phyloP scores from a whole-genome alignment of 768 basidiomycete genomes.

The Kockovaella imperatae region DNA sequence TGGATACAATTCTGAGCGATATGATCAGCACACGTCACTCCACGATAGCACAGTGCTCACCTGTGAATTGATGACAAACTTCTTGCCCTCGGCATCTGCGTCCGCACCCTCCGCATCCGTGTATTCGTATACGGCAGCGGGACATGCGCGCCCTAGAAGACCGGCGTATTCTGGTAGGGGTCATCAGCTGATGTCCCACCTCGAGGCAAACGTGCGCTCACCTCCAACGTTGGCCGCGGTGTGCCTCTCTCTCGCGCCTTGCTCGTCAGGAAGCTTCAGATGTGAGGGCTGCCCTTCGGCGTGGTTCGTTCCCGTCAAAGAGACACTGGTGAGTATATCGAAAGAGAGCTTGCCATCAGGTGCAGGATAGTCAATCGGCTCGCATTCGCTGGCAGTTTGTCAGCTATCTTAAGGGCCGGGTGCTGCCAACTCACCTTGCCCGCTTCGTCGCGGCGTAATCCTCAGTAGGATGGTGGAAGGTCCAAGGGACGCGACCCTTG shows the following conservation, averaged over 20 bases:
- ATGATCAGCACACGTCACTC: background rate
- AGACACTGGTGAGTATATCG: slow-evolving; percentile 81
- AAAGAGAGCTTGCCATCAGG: slow-evolving; percentile 86
- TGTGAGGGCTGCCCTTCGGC: slow-evolving; percentile 94
- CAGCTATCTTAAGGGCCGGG: background rate
- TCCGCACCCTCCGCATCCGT: slow-evolving; percentile 58
- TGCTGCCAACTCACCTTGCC: slow-evolving; percentile 47
- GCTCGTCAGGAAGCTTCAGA: slow-evolving; percentile 57
- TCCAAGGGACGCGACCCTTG: slow-evolving; percentile 84
- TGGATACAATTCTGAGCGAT: slow-evolving; percentile 41
- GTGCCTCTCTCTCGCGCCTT: slow-evolving; percentile 56
- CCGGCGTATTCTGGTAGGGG: slow-evolving; percentile 64
- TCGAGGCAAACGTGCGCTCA: slow-evolving; percentile 7
- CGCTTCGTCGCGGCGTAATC: slow-evolving; percentile 65
- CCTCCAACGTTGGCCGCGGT: slow-evolving; percentile 57
- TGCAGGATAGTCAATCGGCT: slow-evolving; percentile 75
- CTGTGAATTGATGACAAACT: slow-evolving; percentile 93
- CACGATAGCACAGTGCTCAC: slow-evolving; percentile 44
- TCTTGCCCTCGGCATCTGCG: slow-evolving; percentile 68
- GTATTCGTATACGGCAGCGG: slow-evolving; percentile 96
- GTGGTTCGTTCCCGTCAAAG: slow-evolving; percentile 89
- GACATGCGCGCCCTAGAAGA: slow-evolving; percentile 79
- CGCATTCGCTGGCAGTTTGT: slow-evolving; percentile 48
- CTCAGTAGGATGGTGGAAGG: slow-evolving; percentile 60
- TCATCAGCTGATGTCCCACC: background rate